Evolutionary conservation across 352 stramenopile species (phyloP).

Genomic region (Blastocystis sp.): DNA sequence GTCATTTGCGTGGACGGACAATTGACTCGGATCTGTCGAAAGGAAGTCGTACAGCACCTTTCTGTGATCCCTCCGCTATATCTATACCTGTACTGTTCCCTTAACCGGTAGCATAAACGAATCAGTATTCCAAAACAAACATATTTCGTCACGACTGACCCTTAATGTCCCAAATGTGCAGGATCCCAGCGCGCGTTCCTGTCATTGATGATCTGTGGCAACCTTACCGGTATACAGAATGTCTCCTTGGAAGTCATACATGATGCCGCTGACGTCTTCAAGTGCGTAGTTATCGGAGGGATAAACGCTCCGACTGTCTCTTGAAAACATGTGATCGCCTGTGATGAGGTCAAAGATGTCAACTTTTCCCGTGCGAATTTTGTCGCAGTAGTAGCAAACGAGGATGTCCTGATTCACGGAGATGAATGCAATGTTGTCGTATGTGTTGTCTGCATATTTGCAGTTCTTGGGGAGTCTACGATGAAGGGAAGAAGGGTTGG

Average conservation of each 20-base stretch:
- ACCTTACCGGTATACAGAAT: constrained; percentile 1
- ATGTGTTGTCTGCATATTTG: background rate
- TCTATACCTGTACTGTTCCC: background rate
- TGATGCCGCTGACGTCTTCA: constrained; percentile 11
- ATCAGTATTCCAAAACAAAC: background rate
- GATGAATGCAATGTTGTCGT: constrained; percentile 32
- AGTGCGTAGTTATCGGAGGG: constrained; percentile 27
- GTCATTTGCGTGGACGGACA: background rate
- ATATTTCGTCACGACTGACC: too few relatives aligned
- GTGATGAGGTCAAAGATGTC: constrained; percentile 25
- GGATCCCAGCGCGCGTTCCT: constrained; percentile 3
- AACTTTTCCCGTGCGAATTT: constrained; percentile 12
- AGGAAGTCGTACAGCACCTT: constrained; percentile 14
- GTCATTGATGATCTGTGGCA: background rate
- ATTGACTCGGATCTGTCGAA: background rate
- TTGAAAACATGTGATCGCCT: background rate
- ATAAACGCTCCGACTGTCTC: background rate
- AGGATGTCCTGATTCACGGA: constrained; percentile 17
- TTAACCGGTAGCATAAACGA: background rate
- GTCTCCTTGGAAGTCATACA: background rate
- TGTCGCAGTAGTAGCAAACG: constrained; percentile 22
- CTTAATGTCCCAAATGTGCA: background rate
- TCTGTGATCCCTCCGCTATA: background rate
- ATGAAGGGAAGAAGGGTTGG: background rate
- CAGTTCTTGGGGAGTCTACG: background rate